Percentiles rank a stretch among this genome's conserved stretches.
Conservation (phyloP, 2,329 filamentous ascomycete species). For the Fusarium sp. region DNA sequence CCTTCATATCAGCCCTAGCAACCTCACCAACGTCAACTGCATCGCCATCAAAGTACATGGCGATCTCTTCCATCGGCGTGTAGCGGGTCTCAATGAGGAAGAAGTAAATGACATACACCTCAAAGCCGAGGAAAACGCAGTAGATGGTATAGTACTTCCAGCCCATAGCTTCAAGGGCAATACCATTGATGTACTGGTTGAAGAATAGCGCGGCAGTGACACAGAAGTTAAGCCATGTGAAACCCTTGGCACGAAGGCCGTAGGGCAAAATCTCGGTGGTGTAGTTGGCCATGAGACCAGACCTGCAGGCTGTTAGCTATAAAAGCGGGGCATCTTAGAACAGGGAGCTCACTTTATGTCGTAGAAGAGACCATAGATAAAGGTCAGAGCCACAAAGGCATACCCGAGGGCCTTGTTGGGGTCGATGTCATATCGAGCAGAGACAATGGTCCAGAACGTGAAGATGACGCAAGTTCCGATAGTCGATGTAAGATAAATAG, state of each 20-base stretch:
- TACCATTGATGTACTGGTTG: conserved; percentile 32
- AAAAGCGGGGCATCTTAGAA: fast-evolving
- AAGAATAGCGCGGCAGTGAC: conserved; percentile 24
- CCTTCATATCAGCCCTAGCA: conserved; percentile 13
- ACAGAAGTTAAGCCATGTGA: conserved; percentile 29
- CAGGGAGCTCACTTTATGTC: conserved; percentile 31
- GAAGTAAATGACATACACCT: conserved; percentile 26
- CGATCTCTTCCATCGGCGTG: conserved; percentile 17
- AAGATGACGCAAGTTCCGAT: conserved; percentile 43
- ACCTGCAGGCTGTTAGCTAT: conserved; percentile 34
- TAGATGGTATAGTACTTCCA: conserved; percentile 34
- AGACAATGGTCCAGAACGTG: conserved; percentile 23
- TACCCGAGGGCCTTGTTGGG: conserved; percentile 18
- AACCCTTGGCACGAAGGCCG: conserved; percentile 28
- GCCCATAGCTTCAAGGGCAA: conserved; percentile 12
- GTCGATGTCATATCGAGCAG: conserved; percentile 40
- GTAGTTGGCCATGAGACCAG: conserved; percentile 37
- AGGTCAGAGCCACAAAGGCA: conserved; percentile 47
- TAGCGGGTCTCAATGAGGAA: conserved; percentile 19
- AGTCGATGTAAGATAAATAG: conserved; percentile 7
- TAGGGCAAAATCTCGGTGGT: conserved; percentile 41
- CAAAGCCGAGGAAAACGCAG: conserved; percentile 8
- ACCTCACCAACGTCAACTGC: conserved; percentile 14
- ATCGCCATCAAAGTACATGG: conserved; percentile 9
- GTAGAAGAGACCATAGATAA: conserved; percentile 50